Evolutionary conservation across 345 rosid genomes (phyloP).

Genomic region (Laguncularia racemosa): DNA sequence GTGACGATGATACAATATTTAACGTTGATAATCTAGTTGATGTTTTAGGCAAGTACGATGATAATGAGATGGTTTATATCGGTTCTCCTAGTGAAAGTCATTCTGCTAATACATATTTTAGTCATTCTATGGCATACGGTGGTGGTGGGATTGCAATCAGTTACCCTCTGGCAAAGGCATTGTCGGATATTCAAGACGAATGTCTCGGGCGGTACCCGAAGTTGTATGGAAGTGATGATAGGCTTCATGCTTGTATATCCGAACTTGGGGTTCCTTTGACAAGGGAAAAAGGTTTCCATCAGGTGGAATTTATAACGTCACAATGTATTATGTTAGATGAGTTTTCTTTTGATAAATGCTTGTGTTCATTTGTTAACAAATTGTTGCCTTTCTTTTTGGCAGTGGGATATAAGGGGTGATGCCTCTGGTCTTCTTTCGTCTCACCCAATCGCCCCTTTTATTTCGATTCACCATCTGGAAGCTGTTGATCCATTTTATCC

Average conservation of each 20-base stretch:
- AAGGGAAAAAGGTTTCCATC: conserved; percentile 85
- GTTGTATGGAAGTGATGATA: conserved; percentile 88
- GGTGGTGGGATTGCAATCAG: conserved; percentile 95
- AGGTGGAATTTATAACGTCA: conserved; percentile 31
- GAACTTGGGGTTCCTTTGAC: conserved; percentile 88
- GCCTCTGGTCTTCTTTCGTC: conserved; percentile 71
- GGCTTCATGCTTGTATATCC: conserved; percentile 86
- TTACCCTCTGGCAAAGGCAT: conserved; percentile 69
- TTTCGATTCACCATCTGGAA: conserved; percentile 86
- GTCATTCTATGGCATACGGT: conserved; percentile 92
- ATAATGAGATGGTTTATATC: conserved; percentile 71
- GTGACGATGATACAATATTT: conserved; percentile 92
- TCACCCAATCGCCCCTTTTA: conserved; percentile 81
- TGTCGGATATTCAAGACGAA: conserved; percentile 55
- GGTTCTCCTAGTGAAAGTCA: conserved; percentile 86
- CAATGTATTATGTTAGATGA: background rate
- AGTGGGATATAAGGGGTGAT: conserved; percentile 92
- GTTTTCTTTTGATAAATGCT: background rate
- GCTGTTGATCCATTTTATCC: conserved; percentile 82
- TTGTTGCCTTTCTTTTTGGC: conserved; percentile 12
- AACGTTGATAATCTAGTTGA: conserved; percentile 53
- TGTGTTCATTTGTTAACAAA: background rate
- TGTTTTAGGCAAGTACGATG: conserved; percentile 68
- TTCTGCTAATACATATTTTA: conserved; percentile 78
- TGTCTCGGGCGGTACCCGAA: conserved; percentile 75